Evolutionary conservation across 78 protist species (phyloP), one percentile per base, ranked within the genome.

Genomic region (Dictyostelium intermedium): DNA sequence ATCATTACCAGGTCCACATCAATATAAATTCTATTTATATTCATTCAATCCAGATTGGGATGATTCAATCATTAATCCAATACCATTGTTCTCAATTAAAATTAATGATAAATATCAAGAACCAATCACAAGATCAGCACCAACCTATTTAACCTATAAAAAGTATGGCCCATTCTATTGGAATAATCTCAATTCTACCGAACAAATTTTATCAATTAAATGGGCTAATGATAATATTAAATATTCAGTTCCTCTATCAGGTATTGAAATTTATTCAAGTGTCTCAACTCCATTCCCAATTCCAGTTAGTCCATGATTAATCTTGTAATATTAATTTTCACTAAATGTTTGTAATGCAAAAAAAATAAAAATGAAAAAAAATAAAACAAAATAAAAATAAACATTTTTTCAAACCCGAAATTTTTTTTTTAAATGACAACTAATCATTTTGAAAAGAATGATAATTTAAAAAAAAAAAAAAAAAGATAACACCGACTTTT

Each of bases 231-330:
- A 60, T 23, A 60, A 60, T 60, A 16, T 60, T 23, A 60, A 60
- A 60, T 60, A 23, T 60, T 16, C 23, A 60, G 23, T 60, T 60
- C 70, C 70, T 6, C 2, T 63, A 25, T 63, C 20, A n/a, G 73
- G 73, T 63, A 63, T 63, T 63, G 73, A 63, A 63, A 63, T 63
- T 63, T 63, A 63, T 25, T 63, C 73, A 63, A 63, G 70, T 60
- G 7, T 60, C 9, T 11, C 5, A 60, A 63, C 73, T 63, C 34
- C 34, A 63, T 63, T 50, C n/a, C n/a, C n/a, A n/a, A n/a, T n/a
- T n/a, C n/a, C n/a, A n/a, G n/a, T n/a, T n/a, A n/a, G n/a, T n/a
- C n/a, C n/a, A n/a, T n/a, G n/a, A n/a, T n/a, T n/a, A n/a, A n/a
- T n/a, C n/a, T n/a, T n/a, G n/a, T n/a, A n/a, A n/a, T n/a, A n/a